Base-by-base conservation (phyloP, 495 filamentous ascomycete species). In the Aspergillus sclerotiicarbonarius region DNA sequence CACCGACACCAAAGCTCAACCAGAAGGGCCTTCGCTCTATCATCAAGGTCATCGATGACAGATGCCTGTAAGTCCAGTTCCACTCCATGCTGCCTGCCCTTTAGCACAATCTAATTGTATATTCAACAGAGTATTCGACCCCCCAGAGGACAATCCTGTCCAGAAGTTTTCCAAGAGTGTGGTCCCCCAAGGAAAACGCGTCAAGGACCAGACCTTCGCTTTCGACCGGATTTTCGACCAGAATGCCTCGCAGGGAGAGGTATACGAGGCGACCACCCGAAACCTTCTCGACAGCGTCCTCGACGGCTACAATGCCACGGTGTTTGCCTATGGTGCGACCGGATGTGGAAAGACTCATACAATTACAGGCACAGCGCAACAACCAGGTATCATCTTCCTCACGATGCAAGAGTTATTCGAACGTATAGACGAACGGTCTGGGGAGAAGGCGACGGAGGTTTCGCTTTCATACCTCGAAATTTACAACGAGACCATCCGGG, bases 321-420 rank as follows among this genome's bases (percentile, higher is more conserved):
- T 99, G 0, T 99, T 98, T 71, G 94, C 94, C 29, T 99, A 99
- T 73, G 94, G 94, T 62, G 94, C 94, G 18, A 99, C 94, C 2
- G 94, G 94, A 35, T 98, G 94, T 71, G 94, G 94, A 70, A 98
- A 98, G 74, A 98, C 94, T 16, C 94, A 98, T 72, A 98, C 94
- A 13, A 98, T 98, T 70, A 90, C 87, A n/a, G 92, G 94, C 52
- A 98, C 93, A 0, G 78, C 90, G 0, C 91, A 96, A 69, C 88
- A 94, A 69, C 94, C 94, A 4, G 94, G 94, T 44, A 97, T 99
- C 56, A 99, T 99, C 67, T 99, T 98, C 73, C 74, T 99, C 53
- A 98, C 94, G 0, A 98, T 97, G 91, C 93, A 97, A 69, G 94
- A 99, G 70, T 78, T 99, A 3, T 99, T 96, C 65, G 93, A 98